Conservation (phyloP, 2,329 filamentous ascomycete species). For the Pseudocercospora cruenta region DNA sequence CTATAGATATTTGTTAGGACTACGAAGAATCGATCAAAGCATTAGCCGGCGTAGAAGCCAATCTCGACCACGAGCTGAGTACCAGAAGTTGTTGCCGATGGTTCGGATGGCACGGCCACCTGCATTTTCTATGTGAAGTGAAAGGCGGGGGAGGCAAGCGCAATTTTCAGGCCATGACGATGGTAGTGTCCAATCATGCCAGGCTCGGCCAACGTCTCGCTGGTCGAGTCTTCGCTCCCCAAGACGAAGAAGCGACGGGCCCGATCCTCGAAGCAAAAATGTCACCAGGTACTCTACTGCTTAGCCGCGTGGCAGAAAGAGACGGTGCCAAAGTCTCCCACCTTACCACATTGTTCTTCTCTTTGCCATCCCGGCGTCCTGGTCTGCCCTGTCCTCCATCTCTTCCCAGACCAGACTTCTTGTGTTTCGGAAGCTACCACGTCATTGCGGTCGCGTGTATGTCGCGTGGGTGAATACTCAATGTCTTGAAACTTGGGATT, state of each 20-base stretch:
- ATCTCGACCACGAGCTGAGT: no score
- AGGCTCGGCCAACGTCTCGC: not conserved
- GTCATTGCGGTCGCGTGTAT: not conserved
- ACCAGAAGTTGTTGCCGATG: no score
- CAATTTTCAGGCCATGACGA: not conserved
- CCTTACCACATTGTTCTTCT: constrained; percentile 6
- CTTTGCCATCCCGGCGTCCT: not conserved
- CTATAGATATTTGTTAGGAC: no score
- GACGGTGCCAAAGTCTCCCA: constrained; percentile 13
- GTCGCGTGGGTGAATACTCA: not conserved
- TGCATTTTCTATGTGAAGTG: not conserved
- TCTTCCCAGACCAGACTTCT: not conserved
- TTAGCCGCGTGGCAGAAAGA: constrained; percentile 16
- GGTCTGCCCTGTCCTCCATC: not conserved
- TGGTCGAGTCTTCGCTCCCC: not conserved
- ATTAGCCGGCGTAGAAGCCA: no score
- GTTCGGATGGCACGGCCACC: not conserved
- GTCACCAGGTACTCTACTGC: not conserved
- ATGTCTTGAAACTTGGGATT: not conserved
- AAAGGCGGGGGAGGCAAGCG: not conserved
- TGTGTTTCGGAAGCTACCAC: not conserved
- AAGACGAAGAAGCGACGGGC: not conserved
- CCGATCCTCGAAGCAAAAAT: not conserved
- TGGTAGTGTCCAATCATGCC: not conserved
- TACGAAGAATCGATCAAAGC: no score